Evolutionary conservation across 2,329 filamentous ascomycete genomes (phyloP).

Genomic region (Ceratocystis albifundus): DNA sequence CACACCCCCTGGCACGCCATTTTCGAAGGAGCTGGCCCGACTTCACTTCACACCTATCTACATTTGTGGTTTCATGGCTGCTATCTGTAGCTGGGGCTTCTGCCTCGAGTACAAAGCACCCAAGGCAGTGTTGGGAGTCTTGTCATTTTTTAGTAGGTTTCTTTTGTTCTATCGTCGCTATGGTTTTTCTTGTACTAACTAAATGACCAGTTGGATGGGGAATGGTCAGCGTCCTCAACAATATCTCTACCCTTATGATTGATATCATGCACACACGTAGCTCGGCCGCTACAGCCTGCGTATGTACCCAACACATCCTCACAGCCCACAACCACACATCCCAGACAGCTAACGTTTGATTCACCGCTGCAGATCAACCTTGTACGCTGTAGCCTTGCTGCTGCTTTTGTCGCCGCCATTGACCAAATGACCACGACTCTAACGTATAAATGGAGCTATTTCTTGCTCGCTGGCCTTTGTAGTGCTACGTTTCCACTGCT

Average conservation of each 20-base stretch:
- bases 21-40: conserved; percentile 28
- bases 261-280: conserved; percentile 28
- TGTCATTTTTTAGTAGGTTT: conserved; percentile 27
- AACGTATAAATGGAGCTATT: conserved; percentile 25
- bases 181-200: neutral
- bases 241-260: conserved; percentile 30
- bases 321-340: neutral
- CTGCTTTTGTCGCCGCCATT: conserved; percentile 28
- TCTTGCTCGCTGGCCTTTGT: conserved; percentile 25
- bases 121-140: conserved; percentile 26
- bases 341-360: too few relatives aligned
- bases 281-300: conserved; percentile 28
- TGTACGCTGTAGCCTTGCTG: conserved; percentile 28
- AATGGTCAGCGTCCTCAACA: conserved; percentile 29
- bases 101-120: conserved; percentile 25
- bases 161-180: neutral
- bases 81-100: conserved; percentile 28
- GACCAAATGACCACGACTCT: conserved; percentile 26
- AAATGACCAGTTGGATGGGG: conserved; percentile 27
- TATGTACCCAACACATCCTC: conserved; percentile 19
- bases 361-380: conserved; percentile 26
- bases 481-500: conserved; percentile 24
- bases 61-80: conserved; percentile 26
- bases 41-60: conserved; percentile 27
- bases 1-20: conserved; percentile 20